Conservation (phyloP, 2,329 filamentous ascomycete species). For the Thermothelomyces thermophilus region DNA sequence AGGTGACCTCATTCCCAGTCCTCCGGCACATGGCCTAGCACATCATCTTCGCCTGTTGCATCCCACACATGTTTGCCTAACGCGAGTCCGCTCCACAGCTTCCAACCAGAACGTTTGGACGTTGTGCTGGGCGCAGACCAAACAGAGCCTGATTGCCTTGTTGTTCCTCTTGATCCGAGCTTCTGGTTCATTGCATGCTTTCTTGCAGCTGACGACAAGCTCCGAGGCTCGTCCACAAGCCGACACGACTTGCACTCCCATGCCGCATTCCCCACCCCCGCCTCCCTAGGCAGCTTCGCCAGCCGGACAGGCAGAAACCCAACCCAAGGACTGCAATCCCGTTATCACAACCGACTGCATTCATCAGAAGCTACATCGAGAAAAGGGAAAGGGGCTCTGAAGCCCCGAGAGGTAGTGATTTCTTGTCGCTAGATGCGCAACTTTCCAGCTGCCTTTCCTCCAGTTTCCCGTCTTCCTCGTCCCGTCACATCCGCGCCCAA, state of each 20-base stretch:
- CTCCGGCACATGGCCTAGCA: background rate
- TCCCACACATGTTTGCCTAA: too few relatives aligned
- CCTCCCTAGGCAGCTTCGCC: slow-evolving; percentile 17
- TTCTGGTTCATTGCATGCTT: background rate
- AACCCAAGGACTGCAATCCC: slow-evolving; percentile 11
- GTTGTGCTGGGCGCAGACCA: background rate
- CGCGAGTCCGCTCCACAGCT: too few relatives aligned
- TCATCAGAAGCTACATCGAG: background rate
- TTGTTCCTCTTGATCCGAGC: background rate
- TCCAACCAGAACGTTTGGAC: background rate
- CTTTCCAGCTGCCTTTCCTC: background rate
- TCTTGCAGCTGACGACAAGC: background rate
- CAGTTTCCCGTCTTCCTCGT: background rate
- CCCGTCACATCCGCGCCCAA: background rate
- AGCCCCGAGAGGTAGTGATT: slow-evolving; percentile 6
- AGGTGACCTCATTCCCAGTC: slow-evolving; percentile 14
- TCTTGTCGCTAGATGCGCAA: background rate
- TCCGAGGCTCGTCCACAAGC: slow-evolving; percentile 12
- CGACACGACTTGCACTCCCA: slow-evolving; percentile 15
- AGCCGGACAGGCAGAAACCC: slow-evolving; percentile 19
- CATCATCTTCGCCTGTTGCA: background rate
- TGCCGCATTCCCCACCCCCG: slow-evolving; percentile 16
- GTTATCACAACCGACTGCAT: background rate
- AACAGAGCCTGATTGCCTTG: background rate
- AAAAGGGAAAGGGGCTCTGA: background rate